Evolutionary conservation across 495 filamentous ascomycete genomes (phyloP).

Genomic region (Neurospora sp.): DNA sequence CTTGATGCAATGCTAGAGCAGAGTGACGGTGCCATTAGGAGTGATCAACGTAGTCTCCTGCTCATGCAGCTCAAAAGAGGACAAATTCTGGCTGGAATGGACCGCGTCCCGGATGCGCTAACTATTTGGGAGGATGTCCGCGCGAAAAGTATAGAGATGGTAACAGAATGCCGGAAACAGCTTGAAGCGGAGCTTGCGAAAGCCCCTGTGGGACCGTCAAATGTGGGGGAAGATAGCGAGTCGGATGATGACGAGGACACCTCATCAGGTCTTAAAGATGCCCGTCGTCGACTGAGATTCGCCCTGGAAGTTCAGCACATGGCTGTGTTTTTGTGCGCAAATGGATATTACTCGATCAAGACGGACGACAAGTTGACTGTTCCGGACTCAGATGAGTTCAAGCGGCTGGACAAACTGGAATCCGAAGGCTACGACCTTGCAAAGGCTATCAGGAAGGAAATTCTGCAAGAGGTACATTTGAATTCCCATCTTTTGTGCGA

Average conservation of each 20-base stretch:
- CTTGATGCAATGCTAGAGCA: constrained; percentile 83
- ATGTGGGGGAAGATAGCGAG: constrained; percentile 33
- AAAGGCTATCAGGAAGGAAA: constrained; percentile 65
- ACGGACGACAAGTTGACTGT: constrained; percentile 47
- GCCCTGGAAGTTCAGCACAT: constrained; percentile 75
- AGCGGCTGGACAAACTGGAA: constrained; percentile 57
- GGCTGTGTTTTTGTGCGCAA: constrained; percentile 75
- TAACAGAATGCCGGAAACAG: constrained; percentile 54
- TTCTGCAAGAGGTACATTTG: constrained; percentile 42
- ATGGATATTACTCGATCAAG: constrained; percentile 76
- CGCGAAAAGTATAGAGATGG: constrained; percentile 42
- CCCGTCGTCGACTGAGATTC: constrained; percentile 54
- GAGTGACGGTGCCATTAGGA: constrained; percentile 50
- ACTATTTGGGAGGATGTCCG: constrained; percentile 55
- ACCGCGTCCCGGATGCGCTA: constrained; percentile 45
- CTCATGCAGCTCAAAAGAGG: constrained; percentile 53
- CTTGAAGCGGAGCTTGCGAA: constrained; percentile 46
- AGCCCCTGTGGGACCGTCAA: constrained; percentile 12
- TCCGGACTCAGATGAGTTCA: constrained; percentile 57
- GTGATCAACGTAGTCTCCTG: constrained; percentile 58
- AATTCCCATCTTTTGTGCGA: background rate
- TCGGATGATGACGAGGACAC: constrained; percentile 21
- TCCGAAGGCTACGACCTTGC: constrained; percentile 63
- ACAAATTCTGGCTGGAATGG: constrained; percentile 62
- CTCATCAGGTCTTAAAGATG: constrained; percentile 28